Evolutionary conservation across 345 rosid genomes (phyloP).

Genomic region (Populus ilicifolia): DNA sequence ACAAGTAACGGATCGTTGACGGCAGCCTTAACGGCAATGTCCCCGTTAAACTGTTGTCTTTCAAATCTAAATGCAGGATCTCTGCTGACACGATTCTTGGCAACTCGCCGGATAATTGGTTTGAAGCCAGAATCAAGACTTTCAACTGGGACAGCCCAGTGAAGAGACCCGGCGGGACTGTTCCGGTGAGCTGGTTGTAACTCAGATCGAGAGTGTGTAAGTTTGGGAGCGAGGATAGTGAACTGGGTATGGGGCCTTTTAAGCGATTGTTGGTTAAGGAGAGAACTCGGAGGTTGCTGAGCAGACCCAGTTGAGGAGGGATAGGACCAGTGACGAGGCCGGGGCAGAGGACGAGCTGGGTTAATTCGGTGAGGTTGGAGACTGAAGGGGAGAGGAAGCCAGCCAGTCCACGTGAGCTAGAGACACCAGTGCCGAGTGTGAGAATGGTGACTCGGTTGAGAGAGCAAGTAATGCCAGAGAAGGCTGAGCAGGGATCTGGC

Average conservation of each 20-base stretch:
- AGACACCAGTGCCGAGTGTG: constrained; percentile 50
- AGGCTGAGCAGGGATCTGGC: constrained; percentile 59
- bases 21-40: constrained; percentile 50
- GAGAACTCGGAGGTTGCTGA: constrained; percentile 56
- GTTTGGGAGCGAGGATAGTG: constrained; percentile 43
- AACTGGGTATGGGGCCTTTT: constrained; percentile 60
- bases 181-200: constrained; percentile 62
- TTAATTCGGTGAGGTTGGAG: constrained; percentile 52
- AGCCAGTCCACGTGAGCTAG: constrained; percentile 53
- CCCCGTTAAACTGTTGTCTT: constrained; percentile 51
- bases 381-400: constrained; percentile 68
- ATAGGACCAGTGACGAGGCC: constrained; percentile 82
- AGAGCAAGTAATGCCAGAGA: constrained; percentile 61
- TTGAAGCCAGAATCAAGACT: constrained; percentile 54
- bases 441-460: constrained; percentile 40
- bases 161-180: constrained; percentile 44
- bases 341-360: constrained; percentile 70
- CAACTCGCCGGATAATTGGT: constrained; percentile 43
- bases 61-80: constrained; percentile 69
- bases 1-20: constrained; percentile 62
- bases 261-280: constrained; percentile 73
- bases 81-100: constrained; percentile 33
- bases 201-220: constrained; percentile 84
- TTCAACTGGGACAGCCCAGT: constrained; percentile 17
- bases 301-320: constrained; percentile 53